A percentile compares a stretch with the other conserved stretches of the same genome.
These are phyloP conservation scores for Schwanniomyces polymorphus DNA, from an alignment of 805 yeast species.

Conservation along the genomic window DNA sequence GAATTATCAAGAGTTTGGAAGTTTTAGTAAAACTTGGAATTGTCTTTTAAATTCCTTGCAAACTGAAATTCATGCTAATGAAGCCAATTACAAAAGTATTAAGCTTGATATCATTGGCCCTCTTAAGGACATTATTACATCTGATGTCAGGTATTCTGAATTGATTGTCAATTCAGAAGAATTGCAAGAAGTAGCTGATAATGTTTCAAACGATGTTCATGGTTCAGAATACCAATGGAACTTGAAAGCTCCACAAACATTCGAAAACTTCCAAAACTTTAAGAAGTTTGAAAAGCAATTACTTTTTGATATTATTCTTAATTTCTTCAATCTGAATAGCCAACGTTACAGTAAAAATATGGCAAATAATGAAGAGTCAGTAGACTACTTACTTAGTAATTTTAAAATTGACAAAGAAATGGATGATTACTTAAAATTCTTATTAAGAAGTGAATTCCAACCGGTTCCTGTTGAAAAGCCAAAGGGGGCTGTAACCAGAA, in stretches of 20 bases:
- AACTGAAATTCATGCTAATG: conserved; percentile 49
- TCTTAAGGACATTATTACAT: conserved; percentile 51
- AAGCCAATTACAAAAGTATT: conserved; percentile 45
- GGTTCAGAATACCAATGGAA: conserved; percentile 67
- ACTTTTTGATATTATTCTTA: conserved; percentile 62
- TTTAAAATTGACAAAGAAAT: conserved; percentile 38
- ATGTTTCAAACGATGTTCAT: conserved; percentile 13
- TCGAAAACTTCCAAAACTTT: conserved; percentile 71
- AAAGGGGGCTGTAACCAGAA: neutral
- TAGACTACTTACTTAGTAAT: conserved; percentile 59
- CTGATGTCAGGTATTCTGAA: conserved; percentile 56
- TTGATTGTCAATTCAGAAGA: conserved; percentile 49
- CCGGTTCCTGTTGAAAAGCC: conserved; percentile 3
- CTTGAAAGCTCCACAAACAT: conserved; percentile 71
- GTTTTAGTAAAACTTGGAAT: conserved; percentile 45
- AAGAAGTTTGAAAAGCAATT: conserved; percentile 60
- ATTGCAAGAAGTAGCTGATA: conserved; percentile 37
- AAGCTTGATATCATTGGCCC: conserved; percentile 58
- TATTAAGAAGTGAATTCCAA: conserved; percentile 25
- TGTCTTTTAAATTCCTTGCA: conserved; percentile 50
- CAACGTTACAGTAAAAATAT: conserved; percentile 21
- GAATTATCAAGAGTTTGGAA: conserved; percentile 36
- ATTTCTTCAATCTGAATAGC: conserved; percentile 48
- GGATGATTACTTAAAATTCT: conserved; percentile 33
- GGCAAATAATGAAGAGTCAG: conserved; percentile 55